Percentiles rank a stretch among this genome's conserved stretches.
These are phyloP conservation scores for Metschnikowia koreensis DNA, from an alignment of 805 yeast species.

Conservation along the genomic window DNA sequence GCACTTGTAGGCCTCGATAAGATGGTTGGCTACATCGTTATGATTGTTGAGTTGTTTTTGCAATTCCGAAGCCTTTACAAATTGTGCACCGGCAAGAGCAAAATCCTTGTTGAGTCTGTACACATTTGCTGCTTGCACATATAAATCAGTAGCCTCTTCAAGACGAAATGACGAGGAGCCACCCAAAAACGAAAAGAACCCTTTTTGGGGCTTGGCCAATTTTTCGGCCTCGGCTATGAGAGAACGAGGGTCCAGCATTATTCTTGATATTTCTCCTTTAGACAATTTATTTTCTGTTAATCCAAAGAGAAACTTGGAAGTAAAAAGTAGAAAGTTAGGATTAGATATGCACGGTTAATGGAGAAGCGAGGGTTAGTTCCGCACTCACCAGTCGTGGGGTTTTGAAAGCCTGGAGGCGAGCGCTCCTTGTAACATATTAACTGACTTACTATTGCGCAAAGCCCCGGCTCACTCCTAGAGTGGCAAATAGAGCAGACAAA, in stretches of 20 bases:
- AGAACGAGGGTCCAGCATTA: slow-evolving; percentile 38
- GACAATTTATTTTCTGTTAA: too few species aligned
- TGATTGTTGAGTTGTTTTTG: slow-evolving; percentile 72
- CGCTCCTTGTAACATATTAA: too few species aligned
- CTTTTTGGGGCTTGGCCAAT: slow-evolving; percentile 57
- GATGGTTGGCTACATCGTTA: slow-evolving; percentile 89
- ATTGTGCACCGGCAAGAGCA: slow-evolving; percentile 74
- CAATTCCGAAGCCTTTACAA: slow-evolving; percentile 79
- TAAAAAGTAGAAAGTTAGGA: too few species aligned
- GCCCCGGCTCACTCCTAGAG: too few species aligned
- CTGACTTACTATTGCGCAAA: too few species aligned
- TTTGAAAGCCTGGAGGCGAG: too few species aligned
- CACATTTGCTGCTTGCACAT: slow-evolving; percentile 89
- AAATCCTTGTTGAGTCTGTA: slow-evolving; percentile 76
- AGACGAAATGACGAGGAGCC: slow-evolving; percentile 61
- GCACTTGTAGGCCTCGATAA: slow-evolving; percentile 69
- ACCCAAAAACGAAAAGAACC: slow-evolving; percentile 62
- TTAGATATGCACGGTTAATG: too few species aligned
- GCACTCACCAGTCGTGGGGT: too few species aligned
- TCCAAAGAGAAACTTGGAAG: too few species aligned
- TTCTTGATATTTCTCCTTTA: background rate
- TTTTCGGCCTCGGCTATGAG: slow-evolving; percentile 46
- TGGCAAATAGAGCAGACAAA: too few species aligned
- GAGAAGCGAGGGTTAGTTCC: too few species aligned
- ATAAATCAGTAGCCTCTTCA: slow-evolving; percentile 92